These are phyloP conservation scores for Kappamyces sp. DNA, from an alignment of 192 early-diverging fungal genomes.

Conservation along the genomic window DNA sequence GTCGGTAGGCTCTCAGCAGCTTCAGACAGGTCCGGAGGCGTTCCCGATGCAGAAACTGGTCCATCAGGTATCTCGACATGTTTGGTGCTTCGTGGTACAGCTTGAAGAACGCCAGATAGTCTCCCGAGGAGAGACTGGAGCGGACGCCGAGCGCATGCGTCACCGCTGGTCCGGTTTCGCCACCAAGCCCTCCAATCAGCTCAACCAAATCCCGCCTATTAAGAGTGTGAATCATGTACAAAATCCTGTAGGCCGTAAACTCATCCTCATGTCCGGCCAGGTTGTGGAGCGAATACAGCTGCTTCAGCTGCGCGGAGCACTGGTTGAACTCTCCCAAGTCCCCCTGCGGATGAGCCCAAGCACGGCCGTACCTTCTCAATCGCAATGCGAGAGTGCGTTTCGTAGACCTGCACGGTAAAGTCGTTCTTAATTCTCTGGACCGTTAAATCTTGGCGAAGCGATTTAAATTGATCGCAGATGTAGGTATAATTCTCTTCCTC, in stretches of 20 bases:
- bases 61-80: constrained; percentile 86
- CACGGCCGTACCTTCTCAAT: constrained; percentile 67
- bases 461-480: constrained; percentile 96
- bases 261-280: constrained; percentile 74
- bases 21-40: constrained; percentile 67
- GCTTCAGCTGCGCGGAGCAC: constrained; percentile 90
- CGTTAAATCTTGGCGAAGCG: constrained; percentile 90
- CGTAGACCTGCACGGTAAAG: constrained; percentile 93
- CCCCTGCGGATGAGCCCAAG: constrained; percentile 41
- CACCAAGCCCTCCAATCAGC: constrained; percentile 67
- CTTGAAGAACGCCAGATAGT: constrained; percentile 81
- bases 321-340: constrained; percentile 98
- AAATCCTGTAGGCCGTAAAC: constrained; percentile 87
- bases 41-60: constrained; percentile 85
- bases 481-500: constrained; percentile 86
- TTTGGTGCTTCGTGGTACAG: constrained; percentile 73
- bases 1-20: constrained; percentile 76
- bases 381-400: constrained; percentile 91
- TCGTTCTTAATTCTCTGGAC: constrained; percentile 91
- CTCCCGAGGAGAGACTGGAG: constrained; percentile 66
- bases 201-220: constrained; percentile 85
- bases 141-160: constrained; percentile 82
- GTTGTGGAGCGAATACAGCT: constrained; percentile 65
- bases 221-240: constrained; percentile 82
- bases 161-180: constrained; percentile 52